Evolutionary conservation across 768 basidiomycete species (phyloP).

Genomic region (Daedaleopsis nitida): DNA sequence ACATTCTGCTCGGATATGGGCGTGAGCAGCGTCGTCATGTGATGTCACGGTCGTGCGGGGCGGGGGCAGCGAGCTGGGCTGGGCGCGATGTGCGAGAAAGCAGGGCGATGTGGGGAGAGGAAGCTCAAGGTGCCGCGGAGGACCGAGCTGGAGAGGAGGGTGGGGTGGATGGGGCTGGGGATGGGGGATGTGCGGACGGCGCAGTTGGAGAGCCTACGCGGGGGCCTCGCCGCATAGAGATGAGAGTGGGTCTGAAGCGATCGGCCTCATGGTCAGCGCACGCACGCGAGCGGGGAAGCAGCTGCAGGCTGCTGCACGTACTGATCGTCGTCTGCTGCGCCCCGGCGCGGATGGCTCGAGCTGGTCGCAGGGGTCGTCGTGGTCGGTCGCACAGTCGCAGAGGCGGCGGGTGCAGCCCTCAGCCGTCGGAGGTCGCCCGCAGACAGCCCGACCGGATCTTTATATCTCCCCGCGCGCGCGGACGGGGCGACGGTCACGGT

Average conservation of each 20-base stretch:
- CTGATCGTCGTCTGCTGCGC: slow-evolving; percentile 10
- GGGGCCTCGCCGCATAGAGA: slow-evolving; percentile 19
- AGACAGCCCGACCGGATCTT: slow-evolving; percentile 28
- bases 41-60: not conserved
- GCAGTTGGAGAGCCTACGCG: slow-evolving; percentile 9
- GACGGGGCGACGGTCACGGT: slow-evolving; percentile 5
- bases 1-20: slow-evolving; percentile 20
- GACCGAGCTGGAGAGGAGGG: slow-evolving; percentile 11
- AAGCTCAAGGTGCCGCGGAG: slow-evolving; percentile 15
- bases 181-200: slow-evolving; percentile 8
- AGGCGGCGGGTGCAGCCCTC: slow-evolving; percentile 18
- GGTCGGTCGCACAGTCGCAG: slow-evolving; percentile 12
- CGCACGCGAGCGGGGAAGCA: slow-evolving; percentile 16
- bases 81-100: slow-evolving; percentile 6
- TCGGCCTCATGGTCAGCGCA: slow-evolving; percentile 22
- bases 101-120: slow-evolving; percentile 12
- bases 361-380: slow-evolving; percentile 15
- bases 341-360: slow-evolving; percentile 3
- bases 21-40: slow-evolving; percentile 18
- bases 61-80: no score
- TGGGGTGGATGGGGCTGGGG: slow-evolving; percentile 3
- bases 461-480: slow-evolving; percentile 26
- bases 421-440: slow-evolving; percentile 21
- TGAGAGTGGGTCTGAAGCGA: slow-evolving; percentile 20
- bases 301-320: slow-evolving; percentile 5